Percentiles rank a stretch among this genome's conserved stretches.
phyloP scores from a whole-genome alignment of 2,329 filamentous ascomycete species.

The Colletotrichum plurivorum region DNA sequence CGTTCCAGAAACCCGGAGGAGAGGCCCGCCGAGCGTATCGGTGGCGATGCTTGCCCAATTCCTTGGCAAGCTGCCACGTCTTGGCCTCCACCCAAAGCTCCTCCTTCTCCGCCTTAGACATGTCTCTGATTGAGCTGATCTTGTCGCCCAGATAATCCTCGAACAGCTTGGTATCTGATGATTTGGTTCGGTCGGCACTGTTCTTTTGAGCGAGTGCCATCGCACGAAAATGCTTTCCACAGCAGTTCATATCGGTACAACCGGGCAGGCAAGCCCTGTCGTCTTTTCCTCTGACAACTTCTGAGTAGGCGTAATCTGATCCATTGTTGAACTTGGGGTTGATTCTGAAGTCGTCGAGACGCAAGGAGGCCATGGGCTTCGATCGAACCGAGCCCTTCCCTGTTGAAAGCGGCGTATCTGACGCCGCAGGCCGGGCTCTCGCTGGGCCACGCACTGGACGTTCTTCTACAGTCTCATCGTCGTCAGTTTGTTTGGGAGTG shows the following conservation, averaged over 20 bases:
- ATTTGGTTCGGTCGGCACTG: conserved; percentile 52
- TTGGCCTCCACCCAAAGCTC: conserved; percentile 83
- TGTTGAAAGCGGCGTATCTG: conserved; percentile 30
- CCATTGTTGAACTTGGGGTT: conserved; percentile 82
- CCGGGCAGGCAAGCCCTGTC: conserved; percentile 80
- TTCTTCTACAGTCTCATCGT: conserved; percentile 1
- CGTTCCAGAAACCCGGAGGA: conserved; percentile 91
- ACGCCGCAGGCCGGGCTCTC: conserved; percentile 14
- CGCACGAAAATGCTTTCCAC: conserved; percentile 78
- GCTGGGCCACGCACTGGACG: conserved; percentile 9
- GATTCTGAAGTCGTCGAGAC: conserved; percentile 83
- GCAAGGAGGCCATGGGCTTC: conserved; percentile 70
- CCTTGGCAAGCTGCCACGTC: conserved; percentile 79
- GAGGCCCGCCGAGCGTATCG: conserved; percentile 78
- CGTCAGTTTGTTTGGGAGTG: conserved; percentile 13
- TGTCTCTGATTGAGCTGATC: conserved; percentile 70
- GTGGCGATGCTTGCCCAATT: conserved; percentile 83
- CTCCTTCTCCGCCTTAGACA: conserved; percentile 73
- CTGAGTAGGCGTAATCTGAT: conserved; percentile 78
- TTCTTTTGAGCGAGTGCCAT: conserved; percentile 70
- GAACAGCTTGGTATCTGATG: conserved; percentile 64
- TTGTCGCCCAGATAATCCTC: conserved; percentile 71
- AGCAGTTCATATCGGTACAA: conserved; percentile 83
- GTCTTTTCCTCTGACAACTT: conserved; percentile 79
- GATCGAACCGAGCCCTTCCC: conserved; percentile 63